These are phyloP conservation scores for Suhomyces yuchorum DNA, from an alignment of 1,139 yeast species.

Conservation along the genomic window DNA sequence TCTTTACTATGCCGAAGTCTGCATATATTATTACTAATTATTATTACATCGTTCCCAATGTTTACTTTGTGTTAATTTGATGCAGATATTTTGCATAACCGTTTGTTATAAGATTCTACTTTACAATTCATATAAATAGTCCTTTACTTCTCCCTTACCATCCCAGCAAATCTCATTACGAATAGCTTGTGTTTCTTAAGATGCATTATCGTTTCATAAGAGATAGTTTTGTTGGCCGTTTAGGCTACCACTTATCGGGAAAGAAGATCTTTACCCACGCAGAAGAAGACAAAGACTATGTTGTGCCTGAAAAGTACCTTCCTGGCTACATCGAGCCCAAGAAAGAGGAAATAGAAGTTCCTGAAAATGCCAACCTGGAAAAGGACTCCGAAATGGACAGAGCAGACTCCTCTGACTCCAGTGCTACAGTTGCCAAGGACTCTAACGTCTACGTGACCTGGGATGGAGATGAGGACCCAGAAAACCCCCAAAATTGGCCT, in stretches of 20 bases:
- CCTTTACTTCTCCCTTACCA: background rate
- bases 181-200: background rate
- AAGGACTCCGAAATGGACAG: constrained; percentile 1
- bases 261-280: constrained; percentile 31
- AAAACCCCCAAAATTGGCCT: constrained; percentile 62
- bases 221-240: constrained; percentile 39
- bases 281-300: constrained; percentile 37
- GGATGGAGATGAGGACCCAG: constrained; percentile 58
- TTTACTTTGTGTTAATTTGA: background rate
- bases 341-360: constrained; percentile 1
- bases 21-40: background rate
- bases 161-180: background rate
- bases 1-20: background rate
- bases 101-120: background rate
- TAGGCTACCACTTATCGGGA: constrained; percentile 34
- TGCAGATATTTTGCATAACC: background rate
- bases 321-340: constrained; percentile 3
- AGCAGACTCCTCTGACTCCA: constrained; percentile 4
- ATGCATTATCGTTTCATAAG: constrained; percentile 25
- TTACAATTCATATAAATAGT: background rate
- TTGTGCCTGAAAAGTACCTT: constrained; percentile 36
- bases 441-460: constrained; percentile 30
- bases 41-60: background rate
- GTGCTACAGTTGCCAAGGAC: constrained; percentile 3
- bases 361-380: background rate